Evolutionary conservation across 768 basidiomycete genomes (phyloP), one percentile per base, ranked within the genome.

Genomic region (Mrakia hoshinonis): DNA sequence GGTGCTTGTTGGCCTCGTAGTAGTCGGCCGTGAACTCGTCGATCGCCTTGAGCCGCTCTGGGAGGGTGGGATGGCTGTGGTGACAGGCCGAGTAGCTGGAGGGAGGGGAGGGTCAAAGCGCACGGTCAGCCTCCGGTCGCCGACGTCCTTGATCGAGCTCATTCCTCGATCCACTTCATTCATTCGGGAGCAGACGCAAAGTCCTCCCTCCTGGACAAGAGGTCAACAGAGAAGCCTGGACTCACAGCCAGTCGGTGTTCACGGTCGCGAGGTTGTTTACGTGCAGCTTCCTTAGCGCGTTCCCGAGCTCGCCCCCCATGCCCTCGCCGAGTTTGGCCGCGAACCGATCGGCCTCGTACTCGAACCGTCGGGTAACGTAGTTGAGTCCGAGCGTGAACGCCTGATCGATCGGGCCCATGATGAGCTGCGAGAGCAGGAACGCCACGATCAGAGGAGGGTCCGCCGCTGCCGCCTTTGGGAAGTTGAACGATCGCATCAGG

Each of bases 61-160:
- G 89, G 74, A 99, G 79, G 2, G 92, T 96, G 5, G 95, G 95
- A 80, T 99, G 95, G 60, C 90, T 93, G 80, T 97, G 92, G 79
- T 96, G 92, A 76, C 92, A 96, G 26, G 91, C 90, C 64, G 92
- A 96, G 81, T 95, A 96, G 7, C 49, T 60, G 67, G 15, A 36
- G n/a, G 39, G 34, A 31, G 26, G 18, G 47, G 29, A 48, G n/a
- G 36, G 43, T 24, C 26, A 22, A 46, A 22, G 29, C 15, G 46
- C 38, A 18, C 34, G 24, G 46, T 18, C 26, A 22, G 36, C 22
- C 31, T 38, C 34, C 31, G 34, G 31, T 61, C 34, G 58, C 58
- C 31, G 18, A 34, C 36, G 31, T 22, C 31, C 34, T 34, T 22
- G 36, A 36, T 38, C 31, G 36, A 51, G 49, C 9, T 11, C n/a